phyloP scores from a whole-genome alignment of 1,284 basidiomycete genomes.

The Porogramme epimiltina region DNA sequence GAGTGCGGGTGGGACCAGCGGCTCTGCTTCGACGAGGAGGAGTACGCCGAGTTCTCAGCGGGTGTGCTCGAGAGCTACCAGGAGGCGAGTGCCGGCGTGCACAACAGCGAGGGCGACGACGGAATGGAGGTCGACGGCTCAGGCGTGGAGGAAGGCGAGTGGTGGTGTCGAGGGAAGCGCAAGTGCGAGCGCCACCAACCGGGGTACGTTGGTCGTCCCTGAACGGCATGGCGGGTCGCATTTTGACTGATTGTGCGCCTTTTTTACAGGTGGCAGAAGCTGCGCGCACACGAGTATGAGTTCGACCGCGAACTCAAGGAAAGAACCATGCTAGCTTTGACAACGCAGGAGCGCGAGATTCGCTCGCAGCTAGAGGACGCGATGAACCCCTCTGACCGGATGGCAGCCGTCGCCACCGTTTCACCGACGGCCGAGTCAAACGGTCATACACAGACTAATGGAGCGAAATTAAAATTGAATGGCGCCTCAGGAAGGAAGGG shows the following conservation, averaged over 20 bases:
- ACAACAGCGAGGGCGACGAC: slow-evolving; percentile 21
- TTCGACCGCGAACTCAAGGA: slow-evolving; percentile 74
- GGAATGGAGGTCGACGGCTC: slow-evolving; percentile 44
- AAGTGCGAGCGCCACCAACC: slow-evolving; percentile 72
- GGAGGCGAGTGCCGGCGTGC: slow-evolving; percentile 33
- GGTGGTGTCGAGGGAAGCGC: slow-evolving; percentile 76
- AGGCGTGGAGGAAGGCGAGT: slow-evolving; percentile 46
- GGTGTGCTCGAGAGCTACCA: slow-evolving; percentile 71
- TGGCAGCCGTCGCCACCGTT: slow-evolving; percentile 17
- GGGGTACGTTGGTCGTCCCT: slow-evolving; percentile 48
- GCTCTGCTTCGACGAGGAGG: slow-evolving; percentile 77
- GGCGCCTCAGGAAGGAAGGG: slow-evolving; percentile 54
- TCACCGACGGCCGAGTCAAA: slow-evolving; percentile 43
- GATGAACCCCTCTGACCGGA: slow-evolving; percentile 50
- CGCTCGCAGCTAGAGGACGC: slow-evolving; percentile 73
- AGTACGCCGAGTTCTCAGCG: slow-evolving; percentile 66
- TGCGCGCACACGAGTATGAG: slow-evolving; percentile 69
- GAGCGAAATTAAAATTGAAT: slow-evolving; percentile 40
- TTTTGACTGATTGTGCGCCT: neutral
- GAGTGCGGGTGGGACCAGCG: slow-evolving; percentile 86
- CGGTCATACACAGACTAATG: slow-evolving; percentile 32
- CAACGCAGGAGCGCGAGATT: slow-evolving; percentile 71
- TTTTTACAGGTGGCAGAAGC: slow-evolving; percentile 69
- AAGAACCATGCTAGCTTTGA: slow-evolving; percentile 59
- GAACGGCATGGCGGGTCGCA: neutral